Evolutionary conservation across 306 rosid genomes (phyloP), one percentile per base, ranked within the genome.

Genomic region (Castanea crenata): DNA sequence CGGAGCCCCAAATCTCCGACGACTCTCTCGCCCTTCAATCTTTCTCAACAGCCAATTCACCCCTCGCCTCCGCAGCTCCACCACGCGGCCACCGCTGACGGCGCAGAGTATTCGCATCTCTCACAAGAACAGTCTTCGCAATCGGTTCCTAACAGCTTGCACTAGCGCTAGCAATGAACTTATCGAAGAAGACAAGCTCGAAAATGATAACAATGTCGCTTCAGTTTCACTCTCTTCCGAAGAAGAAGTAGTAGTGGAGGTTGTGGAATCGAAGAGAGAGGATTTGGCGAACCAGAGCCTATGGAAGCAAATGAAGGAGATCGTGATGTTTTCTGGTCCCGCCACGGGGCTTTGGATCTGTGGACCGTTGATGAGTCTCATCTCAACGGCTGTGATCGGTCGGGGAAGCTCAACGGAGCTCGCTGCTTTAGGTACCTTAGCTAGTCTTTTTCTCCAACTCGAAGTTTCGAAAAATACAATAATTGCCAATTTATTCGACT

Each of bases 321-420:
- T 82, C 41, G 46, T 82, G 20, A 77, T 77, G 85, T 82, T 82
- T 55, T 76, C 85, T 2, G 86, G 82, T 34, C 82, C 82, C 8
- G 86, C 86, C 19, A 78, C 79, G 18, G 86, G 86, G 72, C 49
- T 83, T 6, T 83, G 83, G 83, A 78, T 83, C 69, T 83, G 76
- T 78, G 86, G 38, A 5, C 82, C 83, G 4, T 69, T 82, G 68
- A 83, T 78, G 86, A 83, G 86, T 78, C 83, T 83, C 51, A 78
- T 83, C 9, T 74, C 82, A 59, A 83, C 83, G 1, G 76, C 86
- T 59, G 67, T 83, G 68, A 69, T 78, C 21, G 83, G 86, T n/a
- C 77, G 21, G 76, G 83, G 76, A 13, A 83, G 76, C 79, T 78
- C 80, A 8, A 70, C 62, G 52, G 81, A 86, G 79, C 87, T 86